Evolutionary conservation across 2,329 filamentous ascomycete genomes (phyloP).

Genomic region (Cordyceps cateniannulata): DNA sequence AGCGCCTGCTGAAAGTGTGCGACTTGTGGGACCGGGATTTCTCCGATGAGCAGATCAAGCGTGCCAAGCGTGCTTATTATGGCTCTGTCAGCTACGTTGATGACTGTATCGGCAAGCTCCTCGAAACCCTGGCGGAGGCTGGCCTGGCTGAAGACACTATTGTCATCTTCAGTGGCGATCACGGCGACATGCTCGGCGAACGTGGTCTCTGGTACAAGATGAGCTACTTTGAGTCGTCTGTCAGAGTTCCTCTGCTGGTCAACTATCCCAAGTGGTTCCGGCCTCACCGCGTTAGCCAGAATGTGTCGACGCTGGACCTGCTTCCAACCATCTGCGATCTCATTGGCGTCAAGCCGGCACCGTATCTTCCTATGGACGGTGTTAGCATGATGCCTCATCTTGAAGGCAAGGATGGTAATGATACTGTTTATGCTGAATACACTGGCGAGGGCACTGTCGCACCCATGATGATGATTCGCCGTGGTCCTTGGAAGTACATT

Average conservation of each 20-base stretch:
- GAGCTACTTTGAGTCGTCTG: conserved; percentile 90
- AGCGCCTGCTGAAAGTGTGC: conserved; percentile 78
- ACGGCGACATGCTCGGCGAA: conserved; percentile 94
- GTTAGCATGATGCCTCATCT: conserved; percentile 75
- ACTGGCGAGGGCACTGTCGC: conserved; percentile 87
- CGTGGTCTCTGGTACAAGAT: conserved; percentile 95
- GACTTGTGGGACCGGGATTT: conserved; percentile 82
- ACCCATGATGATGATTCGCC: conserved; percentile 89
- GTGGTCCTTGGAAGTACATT: conserved; percentile 85
- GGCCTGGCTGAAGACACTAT: conserved; percentile 80
- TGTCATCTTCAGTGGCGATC: conserved; percentile 86
- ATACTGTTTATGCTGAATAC: conserved; percentile 92
- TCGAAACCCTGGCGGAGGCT: conserved; percentile 72
- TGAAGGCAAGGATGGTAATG: conserved; percentile 56
- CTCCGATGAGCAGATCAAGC: conserved; percentile 77
- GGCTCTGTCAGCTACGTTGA: conserved; percentile 92
- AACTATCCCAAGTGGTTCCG: conserved; percentile 70
- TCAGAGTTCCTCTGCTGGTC: conserved; percentile 80
- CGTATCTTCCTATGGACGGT: conserved; percentile 78
- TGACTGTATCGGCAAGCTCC: conserved; percentile 78
- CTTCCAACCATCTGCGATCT: conserved; percentile 84
- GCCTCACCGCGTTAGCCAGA: conserved; percentile 70
- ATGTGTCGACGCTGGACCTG: conserved; percentile 86
- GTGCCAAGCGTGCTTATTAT: conserved; percentile 83
- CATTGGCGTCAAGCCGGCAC: conserved; percentile 62